These are phyloP conservation scores for Ploettnerulaceae sp. DNA, from an alignment of 2,329 filamentous ascomycete species.

Conservation along the genomic window DNA sequence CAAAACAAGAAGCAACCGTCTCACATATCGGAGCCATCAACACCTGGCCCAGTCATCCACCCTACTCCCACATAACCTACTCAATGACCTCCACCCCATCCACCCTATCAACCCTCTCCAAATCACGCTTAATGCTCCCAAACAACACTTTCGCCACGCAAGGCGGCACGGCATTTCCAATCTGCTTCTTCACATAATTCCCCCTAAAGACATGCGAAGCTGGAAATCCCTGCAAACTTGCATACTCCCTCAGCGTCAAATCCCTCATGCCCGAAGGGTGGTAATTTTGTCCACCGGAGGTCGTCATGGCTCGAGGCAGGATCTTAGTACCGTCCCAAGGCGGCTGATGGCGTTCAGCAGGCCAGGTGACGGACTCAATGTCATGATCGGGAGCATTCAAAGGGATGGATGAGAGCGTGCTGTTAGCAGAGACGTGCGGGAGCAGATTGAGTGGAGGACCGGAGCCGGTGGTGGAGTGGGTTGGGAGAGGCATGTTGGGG, in stretches of 20 bases:
- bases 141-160: slow-evolving; percentile 43
- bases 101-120: slow-evolving; percentile 26
- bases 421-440: slow-evolving; percentile 41
- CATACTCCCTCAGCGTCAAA: slow-evolving; percentile 64
- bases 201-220: slow-evolving; percentile 50
- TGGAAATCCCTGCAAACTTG: slow-evolving; percentile 66
- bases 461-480: slow-evolving; percentile 44
- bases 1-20: too few species aligned
- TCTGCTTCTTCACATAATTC: slow-evolving; percentile 52
- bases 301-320: slow-evolving; percentile 58
- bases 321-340: slow-evolving; percentile 44
- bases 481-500: slow-evolving; percentile 59
- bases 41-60: neutral
- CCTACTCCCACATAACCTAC: neutral
- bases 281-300: slow-evolving; percentile 55
- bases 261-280: slow-evolving; percentile 60
- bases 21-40: too few species aligned
- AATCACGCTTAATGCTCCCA: slow-evolving; percentile 37
- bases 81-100: slow-evolving; percentile 28
- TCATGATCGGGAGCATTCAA: slow-evolving; percentile 39
- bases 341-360: neutral
- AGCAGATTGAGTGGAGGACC: slow-evolving; percentile 31
- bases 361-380: slow-evolving; percentile 25
- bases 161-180: slow-evolving; percentile 76
- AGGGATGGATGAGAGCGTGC: slow-evolving; percentile 28